Conservation (phyloP, 345 rosid species). For the Adansonia digitata region DNA sequence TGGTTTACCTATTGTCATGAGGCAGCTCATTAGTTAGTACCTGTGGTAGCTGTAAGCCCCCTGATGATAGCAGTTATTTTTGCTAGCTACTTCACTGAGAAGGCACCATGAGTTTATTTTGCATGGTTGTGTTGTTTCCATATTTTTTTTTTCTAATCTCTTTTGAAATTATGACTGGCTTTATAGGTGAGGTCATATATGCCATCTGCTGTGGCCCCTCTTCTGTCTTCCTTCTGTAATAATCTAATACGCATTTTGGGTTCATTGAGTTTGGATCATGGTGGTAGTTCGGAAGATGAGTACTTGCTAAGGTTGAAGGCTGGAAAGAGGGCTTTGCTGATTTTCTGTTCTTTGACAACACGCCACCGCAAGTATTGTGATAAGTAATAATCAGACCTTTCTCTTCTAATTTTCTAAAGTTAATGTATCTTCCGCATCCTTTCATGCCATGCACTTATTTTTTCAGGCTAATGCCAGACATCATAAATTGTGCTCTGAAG, state of each 20-base stretch:
- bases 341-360: slow-evolving; percentile 64
- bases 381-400: slow-evolving; percentile 40
- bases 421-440: neutral
- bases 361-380: slow-evolving; percentile 81
- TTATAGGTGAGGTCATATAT: slow-evolving; percentile 73
- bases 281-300: slow-evolving; percentile 35
- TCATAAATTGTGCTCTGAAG: slow-evolving; percentile 53
- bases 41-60: neutral
- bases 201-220: slow-evolving; percentile 66
- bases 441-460: slow-evolving; percentile 5
- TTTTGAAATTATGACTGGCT: slow-evolving; percentile 29
- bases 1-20: neutral
- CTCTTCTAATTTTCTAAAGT: neutral
- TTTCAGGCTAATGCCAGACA: slow-evolving; percentile 71
- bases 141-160: slow-evolving; percentile 16
- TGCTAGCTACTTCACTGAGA: neutral
- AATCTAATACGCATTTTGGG: slow-evolving; percentile 56
- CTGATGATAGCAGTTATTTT: neutral
- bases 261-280: slow-evolving; percentile 53
- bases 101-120: slow-evolving; percentile 4
- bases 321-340: slow-evolving; percentile 74
- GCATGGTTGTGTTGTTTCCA: slow-evolving; percentile 16
- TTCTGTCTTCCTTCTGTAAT: slow-evolving; percentile 47
- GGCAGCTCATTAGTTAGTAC: neutral
- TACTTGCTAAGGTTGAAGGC: slow-evolving; percentile 50